Base-by-base conservation (phyloP, 1,284 basidiomycete species). In the Neonothopanus nambi region DNA sequence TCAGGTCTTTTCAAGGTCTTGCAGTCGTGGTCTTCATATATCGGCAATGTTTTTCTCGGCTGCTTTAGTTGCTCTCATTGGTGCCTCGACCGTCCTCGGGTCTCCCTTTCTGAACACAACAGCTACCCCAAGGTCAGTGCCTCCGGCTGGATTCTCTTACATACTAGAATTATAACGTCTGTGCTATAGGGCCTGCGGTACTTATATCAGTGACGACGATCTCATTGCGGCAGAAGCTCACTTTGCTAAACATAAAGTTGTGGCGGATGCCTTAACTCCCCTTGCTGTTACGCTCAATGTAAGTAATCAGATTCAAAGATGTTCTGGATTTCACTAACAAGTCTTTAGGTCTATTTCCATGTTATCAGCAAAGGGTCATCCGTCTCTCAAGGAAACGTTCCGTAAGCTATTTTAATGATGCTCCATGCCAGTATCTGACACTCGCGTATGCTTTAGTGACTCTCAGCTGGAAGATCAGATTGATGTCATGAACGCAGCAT, bases 351-450 rank as follows among this genome's bases (percentile, higher is more conserved):
- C 30, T 72, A 76, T 67, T 79, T 74, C 67, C 76, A 81, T 59
- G 78, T 80, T 54, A 70, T 82, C 60, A 67, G 65, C 60, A 56
- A 70, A 53, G 69, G 74, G 59, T 57, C 54, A 5, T 72, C 75
- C 18, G 42, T 65, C 13, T 60, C 63, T 20, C 76, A 75, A 26
- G 80, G 78, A n/a, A 75, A 77, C 57, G 61, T 80, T 49, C 71
- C 75, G 73, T 78, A 62, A 42, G 73, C 65, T 3, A 21, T 15
- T 23, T 37, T 5, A 28, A 45, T n/a, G 9, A 17, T 17, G 3
- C 5, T 24, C 26, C 2, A 45, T 3, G 4, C 12, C 24, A n/a
- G 5, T 5, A 17, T 28, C 43, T 45, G 21, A 37, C 21, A 3
- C 18, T 18, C 28, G 6, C 8, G 37, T 24, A 26, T 20, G 26